Percentiles rank a stretch among this genome's conserved stretches.
Evolutionary conservation across 2,329 filamentous ascomycete genomes (phyloP).

Genomic region (Trichoderma afroharzianum): DNA sequence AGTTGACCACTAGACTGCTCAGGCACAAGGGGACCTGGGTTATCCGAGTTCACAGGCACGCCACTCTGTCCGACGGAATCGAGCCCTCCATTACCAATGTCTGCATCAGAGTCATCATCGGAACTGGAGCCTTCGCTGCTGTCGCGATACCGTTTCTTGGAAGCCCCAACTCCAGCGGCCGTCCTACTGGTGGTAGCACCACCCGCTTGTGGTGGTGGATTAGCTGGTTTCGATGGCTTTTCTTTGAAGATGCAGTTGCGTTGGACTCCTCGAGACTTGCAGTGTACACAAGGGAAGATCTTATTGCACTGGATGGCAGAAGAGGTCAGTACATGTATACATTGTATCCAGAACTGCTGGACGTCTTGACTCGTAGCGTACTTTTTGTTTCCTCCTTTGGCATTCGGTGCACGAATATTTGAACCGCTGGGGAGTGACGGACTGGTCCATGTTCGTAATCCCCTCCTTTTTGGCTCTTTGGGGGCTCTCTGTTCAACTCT

Average conservation of each 20-base stretch:
- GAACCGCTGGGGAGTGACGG: not conserved
- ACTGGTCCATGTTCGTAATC: not conserved
- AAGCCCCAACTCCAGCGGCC: not conserved
- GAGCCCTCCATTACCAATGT: not conserved
- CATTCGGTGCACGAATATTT: constrained; percentile 39
- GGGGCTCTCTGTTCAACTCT: not conserved
- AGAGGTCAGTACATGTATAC: not conserved
- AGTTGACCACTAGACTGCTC: not conserved
- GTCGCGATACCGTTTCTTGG: not conserved
- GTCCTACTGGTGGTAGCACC: not conserved
- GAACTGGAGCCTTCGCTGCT: not conserved
- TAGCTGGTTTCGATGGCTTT: not conserved
- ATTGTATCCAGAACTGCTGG: not conserved
- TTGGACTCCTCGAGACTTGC: constrained; percentile 30
- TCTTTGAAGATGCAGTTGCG: constrained; percentile 28
- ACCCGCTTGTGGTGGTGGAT: not conserved
- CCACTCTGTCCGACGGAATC: not conserved
- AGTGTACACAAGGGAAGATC: constrained; percentile 33
- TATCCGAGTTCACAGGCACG: not conserved
- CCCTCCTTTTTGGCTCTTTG: not conserved
- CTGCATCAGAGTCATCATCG: not conserved
- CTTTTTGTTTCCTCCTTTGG: constrained; percentile 39
- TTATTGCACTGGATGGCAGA: constrained; percentile 29
- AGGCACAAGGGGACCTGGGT: no score
- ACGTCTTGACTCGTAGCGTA: constrained; percentile 6